Conservation (phyloP, 805 yeast genomes). For the Kuraishia piskuri region DNA sequence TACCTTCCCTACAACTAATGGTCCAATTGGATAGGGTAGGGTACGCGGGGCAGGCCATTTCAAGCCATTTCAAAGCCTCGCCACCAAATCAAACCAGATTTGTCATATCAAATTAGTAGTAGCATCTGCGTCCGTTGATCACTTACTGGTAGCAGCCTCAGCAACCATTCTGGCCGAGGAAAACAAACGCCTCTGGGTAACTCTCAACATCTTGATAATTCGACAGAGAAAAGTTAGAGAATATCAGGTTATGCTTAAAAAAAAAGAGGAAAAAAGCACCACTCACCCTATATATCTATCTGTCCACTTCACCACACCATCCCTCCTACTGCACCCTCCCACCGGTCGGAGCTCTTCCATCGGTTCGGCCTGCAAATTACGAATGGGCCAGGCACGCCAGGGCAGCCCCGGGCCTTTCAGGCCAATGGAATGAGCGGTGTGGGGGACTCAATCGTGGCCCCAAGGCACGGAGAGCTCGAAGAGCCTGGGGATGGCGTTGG, state of each 20-base stretch:
- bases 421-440: slow-evolving; percentile 1
- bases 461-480: too few species aligned
- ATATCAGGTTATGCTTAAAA: too few species aligned
- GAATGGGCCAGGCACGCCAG: neutral
- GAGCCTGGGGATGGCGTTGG: too few species aligned
- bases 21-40: too few species aligned
- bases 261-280: too few species aligned
- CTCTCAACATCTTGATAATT: slow-evolving; percentile 20
- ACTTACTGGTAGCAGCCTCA: slow-evolving; percentile 6
- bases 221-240: slow-evolving; percentile 3
- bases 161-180: slow-evolving; percentile 20
- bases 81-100: too few species aligned
- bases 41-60: too few species aligned
- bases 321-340: slow-evolving; percentile 2
- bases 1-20: neutral
- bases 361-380: slow-evolving; percentile 1
- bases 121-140: neutral
- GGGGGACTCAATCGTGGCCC: neutral
- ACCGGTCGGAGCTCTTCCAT: neutral
- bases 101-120: neutral
- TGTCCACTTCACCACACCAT: neutral
- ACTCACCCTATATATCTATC: slow-evolving; percentile 5
- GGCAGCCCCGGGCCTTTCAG: neutral
- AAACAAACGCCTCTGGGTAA: slow-evolving; percentile 20
- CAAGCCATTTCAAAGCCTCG: too few species aligned